Evolutionary conservation across 306 rosid species (phyloP), one percentile per base, ranked within the genome.

Genomic region (Ochetophila trinervis): DNA sequence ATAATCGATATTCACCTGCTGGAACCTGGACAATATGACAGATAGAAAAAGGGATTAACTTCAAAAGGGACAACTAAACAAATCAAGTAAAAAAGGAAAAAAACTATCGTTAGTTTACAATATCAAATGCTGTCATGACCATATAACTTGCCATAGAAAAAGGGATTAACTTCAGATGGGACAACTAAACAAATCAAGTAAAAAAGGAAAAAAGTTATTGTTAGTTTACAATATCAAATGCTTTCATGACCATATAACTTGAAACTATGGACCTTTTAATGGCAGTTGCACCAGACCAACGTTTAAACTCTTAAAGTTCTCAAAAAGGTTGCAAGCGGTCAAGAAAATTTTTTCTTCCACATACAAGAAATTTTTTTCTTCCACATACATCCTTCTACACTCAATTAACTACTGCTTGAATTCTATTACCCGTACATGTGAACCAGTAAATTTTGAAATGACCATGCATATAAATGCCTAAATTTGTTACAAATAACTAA

Each of bases 1-100:
- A 90, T 65, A 94, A 72, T 74, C 96, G 97, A 78, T 94, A 94
- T 73, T 90, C 99, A 68, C 97, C 97, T 9, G 91, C 77, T 70
- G 83, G 82, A 78, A 94, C 96, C 99, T 94, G 81, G 57, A 71
- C 54, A 83, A 35, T 30, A 51, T 44, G 15, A 21, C 24, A 53
- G 51, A 37, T 57, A 62, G 27, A 42, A 22, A 42, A 61, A 6
- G 35, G 58, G 69, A 32, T 64, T 32, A 71, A 69, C 37, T 32
- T 42, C 34, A 37, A 19, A 55, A 35, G 8, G 27, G 35, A 1
- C 50, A 15, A 12, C 12, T 30, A 70, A 52, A 74, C 50, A 22
- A 17, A 68, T 32, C 27, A 53, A 64, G 19, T 51, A 53, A 11
- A 51, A 44, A 5, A 42, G 5, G 47, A 70, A 56, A 51, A 56